phyloP scores from a whole-genome alignment of 139 green algal species.

The Asterochloris sp. region DNA sequence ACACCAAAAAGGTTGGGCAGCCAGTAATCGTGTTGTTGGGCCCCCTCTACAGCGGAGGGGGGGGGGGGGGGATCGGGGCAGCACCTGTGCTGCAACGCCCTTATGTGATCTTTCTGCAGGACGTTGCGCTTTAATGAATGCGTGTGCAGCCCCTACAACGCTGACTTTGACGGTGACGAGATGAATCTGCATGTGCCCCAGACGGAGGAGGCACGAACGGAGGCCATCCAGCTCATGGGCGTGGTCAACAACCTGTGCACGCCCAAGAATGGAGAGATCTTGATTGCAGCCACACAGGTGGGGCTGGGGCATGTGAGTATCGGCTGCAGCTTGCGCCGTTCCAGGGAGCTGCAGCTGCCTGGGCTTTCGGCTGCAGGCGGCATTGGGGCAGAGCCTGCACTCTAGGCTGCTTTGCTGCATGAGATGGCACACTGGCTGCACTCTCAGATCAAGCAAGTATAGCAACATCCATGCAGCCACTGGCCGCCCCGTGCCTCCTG shows the following conservation, averaged over 20 bases:
- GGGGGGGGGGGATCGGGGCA: background rate
- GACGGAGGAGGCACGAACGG: conserved; percentile 94
- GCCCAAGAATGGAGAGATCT: conserved; percentile 96
- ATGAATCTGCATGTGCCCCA: conserved; percentile 99
- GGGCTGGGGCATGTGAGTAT: too few species aligned
- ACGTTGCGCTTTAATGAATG: conserved; percentile 99
- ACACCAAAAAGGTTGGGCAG: too few species aligned
- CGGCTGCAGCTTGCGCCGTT: too few species aligned
- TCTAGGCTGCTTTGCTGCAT: too few species aligned
- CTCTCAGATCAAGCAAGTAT: too few species aligned
- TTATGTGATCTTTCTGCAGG: conserved; percentile 23
- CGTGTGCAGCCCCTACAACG: conserved; percentile 97
- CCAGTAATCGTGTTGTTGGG: background rate
- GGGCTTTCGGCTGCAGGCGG: too few species aligned
- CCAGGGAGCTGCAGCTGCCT: too few species aligned
- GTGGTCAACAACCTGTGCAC: conserved; percentile 90
- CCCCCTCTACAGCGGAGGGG: too few species aligned
- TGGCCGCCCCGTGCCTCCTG: too few species aligned
- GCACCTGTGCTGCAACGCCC: background rate
- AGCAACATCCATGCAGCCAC: too few species aligned
- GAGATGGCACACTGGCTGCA: too few species aligned
- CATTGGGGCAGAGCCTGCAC: too few species aligned
- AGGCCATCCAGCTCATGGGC: conserved; percentile 91
- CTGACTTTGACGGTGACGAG: conserved; percentile 99
- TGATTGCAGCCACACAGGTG: conserved; percentile 90